Base-by-base conservation (phyloP, 768 basidiomycete genomes). In the Lactarius psammicola region DNA sequence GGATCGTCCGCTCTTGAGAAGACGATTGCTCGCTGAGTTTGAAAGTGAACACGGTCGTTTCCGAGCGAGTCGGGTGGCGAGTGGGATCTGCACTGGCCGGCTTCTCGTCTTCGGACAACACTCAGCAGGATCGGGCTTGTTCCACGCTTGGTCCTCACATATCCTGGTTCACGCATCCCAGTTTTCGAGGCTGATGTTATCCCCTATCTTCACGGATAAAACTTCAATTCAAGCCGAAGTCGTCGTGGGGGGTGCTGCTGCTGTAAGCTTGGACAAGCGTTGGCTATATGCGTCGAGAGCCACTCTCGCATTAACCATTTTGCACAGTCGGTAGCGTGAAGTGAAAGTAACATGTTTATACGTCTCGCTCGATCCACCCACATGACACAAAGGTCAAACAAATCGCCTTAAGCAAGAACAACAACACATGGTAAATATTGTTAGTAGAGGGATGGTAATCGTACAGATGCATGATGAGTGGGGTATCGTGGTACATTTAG, bases 401-500 rank as follows among this genome's bases (percentile, higher is more conserved):
- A 33, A 31, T 54, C 57, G 28, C 54, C 59, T 49, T 28, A 67
- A 65, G 49, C 26, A 51, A 51, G 49, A 51, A 51, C 49, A 46
- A 58, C 31, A 55, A 59, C 40, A 59, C 46, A 53, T 46, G 40
- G 62, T 58, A 13, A 66, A 69, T 69, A 70, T 54, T 56, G 59
- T 70, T 59, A 53, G 57, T 64, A 69, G 49, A 53, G 31, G 62
- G 62, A 69, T 63, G 68, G 46, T 70, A 66, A 20, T 70, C 68
- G 64, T 70, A 70, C 69, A 70, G 44, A 70, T 70, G 69, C 69
- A 70, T 70, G 64, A 63, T 65, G 68, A 60, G 53, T 69, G 68
- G 68, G 67, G 69, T 68, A 68, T 70, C 61, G 62, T 58, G 60
- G 69, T 70, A 70, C 69, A 70, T 28, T 57, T 70, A 59, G 53